These are phyloP conservation scores for Hypoxylon intermedium DNA, from an alignment of 495 filamentous ascomycete species.

Conservation along the genomic window DNA sequence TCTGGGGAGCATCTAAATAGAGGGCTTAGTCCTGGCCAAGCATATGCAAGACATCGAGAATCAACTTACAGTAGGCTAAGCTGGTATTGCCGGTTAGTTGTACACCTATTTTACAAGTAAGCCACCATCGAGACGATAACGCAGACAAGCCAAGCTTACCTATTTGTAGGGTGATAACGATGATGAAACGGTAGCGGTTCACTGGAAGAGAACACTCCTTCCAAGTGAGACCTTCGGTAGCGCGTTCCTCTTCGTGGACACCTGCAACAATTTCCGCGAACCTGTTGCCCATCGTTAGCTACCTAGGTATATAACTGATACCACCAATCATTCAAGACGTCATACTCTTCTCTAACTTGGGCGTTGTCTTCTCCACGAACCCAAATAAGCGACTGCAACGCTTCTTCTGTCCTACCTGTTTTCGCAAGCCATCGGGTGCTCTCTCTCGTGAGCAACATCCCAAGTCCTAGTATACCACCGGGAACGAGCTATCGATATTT, in stretches of 20 bases:
- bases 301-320: not conserved
- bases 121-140: not conserved
- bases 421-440: slow-evolving; percentile 57
- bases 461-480: slow-evolving; percentile 49
- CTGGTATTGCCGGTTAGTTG: slow-evolving; percentile 59
- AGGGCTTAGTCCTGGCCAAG: slow-evolving; percentile 9
- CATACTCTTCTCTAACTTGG: slow-evolving; percentile 50
- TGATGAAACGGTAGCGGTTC: slow-evolving; percentile 53
- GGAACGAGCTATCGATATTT: slow-evolving; percentile 43
- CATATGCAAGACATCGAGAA: not conserved
- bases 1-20: slow-evolving; percentile 51
- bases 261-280: slow-evolving; percentile 55
- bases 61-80: slow-evolving; percentile 51
- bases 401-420: slow-evolving; percentile 55
- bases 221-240: slow-evolving; percentile 54
- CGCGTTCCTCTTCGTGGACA: slow-evolving; percentile 51
- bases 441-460: slow-evolving; percentile 56
- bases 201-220: slow-evolving; percentile 53
- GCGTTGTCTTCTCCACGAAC: slow-evolving; percentile 51
- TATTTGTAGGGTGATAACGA: slow-evolving; percentile 52
- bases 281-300: slow-evolving; percentile 14
- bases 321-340: not conserved
- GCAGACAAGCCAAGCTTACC: slow-evolving; percentile 5
- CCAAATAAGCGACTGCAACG: slow-evolving; percentile 52
- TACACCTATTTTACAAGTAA: slow-evolving; percentile 41